phyloP scores from a whole-genome alignment of 305 asterid genomes.

The Ilex paraguariensis region DNA sequence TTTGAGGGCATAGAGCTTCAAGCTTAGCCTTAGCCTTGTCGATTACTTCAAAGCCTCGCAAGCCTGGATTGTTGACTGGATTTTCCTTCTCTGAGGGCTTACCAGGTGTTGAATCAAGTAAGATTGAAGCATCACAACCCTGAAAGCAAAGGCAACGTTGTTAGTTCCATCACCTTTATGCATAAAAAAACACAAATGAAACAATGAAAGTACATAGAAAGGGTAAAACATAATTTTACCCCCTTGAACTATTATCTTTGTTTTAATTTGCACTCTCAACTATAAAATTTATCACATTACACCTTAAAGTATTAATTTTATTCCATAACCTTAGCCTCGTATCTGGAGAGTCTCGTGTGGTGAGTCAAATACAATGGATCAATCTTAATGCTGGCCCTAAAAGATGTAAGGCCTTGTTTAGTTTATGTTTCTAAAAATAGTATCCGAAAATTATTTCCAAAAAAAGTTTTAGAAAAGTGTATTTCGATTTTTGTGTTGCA shows the following conservation, averaged over 20 bases:
- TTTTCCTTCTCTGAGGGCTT: constrained; percentile 27
- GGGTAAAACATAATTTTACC: too few species aligned
- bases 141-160: background rate
- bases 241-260: too few species aligned
- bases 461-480: too few species aligned
- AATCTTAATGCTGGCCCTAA: background rate
- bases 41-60: constrained; percentile 48
- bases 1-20: constrained; percentile 32
- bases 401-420: background rate
- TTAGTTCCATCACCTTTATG: background rate
- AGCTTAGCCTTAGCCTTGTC: constrained; percentile 45
- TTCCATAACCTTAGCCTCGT: background rate
- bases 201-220: too few species aligned
- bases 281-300: too few species aligned
- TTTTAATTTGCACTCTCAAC: too few species aligned
- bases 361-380: too few species aligned
- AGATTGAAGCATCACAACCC: constrained; percentile 46
- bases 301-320: too few species aligned
- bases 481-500: too few species aligned
- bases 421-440: too few species aligned
- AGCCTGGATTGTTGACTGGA: constrained; percentile 36
- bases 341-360: background rate
- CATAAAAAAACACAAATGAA: too few species aligned
- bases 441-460: too few species aligned
- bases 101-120: constrained; percentile 38